Percentiles rank a stretch among this genome's conserved stretches.
These are phyloP conservation scores for Argentina anserina DNA, from an alignment of 306 rosid genomes.

Conservation along the genomic window DNA sequence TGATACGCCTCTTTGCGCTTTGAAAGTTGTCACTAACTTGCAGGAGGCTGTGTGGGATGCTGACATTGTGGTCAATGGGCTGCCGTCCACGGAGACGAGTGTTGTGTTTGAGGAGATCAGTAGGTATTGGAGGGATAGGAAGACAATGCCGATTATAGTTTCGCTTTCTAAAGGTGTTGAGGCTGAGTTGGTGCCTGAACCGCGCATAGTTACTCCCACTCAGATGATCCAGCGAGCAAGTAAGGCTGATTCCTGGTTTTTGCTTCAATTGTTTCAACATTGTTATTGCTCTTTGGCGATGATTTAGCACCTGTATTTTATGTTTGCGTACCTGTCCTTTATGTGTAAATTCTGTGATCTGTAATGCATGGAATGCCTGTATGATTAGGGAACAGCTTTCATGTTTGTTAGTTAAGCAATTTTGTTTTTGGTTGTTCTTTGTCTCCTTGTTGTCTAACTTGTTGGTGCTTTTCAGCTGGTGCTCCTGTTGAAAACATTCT, in stretches of 20 bases:
- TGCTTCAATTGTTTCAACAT: constrained; percentile 1
- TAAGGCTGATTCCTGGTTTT: constrained; percentile 34
- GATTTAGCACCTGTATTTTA: not conserved
- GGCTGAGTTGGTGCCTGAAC: constrained; percentile 78
- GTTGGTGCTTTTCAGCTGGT: constrained; percentile 58
- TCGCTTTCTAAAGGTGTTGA: constrained; percentile 94
- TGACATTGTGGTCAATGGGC: constrained; percentile 81
- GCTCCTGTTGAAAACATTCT: constrained; percentile 81
- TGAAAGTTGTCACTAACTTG: constrained; percentile 90
- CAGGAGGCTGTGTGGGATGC: constrained; percentile 99
- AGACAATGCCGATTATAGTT: constrained; percentile 65
- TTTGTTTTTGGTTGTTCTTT: not conserved
- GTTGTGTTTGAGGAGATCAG: constrained; percentile 76
- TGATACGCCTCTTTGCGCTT: constrained; percentile 86
- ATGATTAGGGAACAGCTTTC: not conserved
- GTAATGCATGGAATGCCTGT: not conserved
- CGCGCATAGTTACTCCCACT: constrained; percentile 81
- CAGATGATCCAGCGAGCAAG: constrained; percentile 85
- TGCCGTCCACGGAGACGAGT: constrained; percentile 81
- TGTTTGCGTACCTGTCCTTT: not conserved
- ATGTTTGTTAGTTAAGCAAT: not conserved
- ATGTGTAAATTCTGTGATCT: not conserved
- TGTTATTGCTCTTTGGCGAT: not conserved
- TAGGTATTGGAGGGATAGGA: constrained; percentile 88
- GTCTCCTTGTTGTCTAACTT: not conserved